Base-by-base conservation (phyloP, 2,329 filamentous ascomycete genomes). In the Fusarium chuoi region DNA sequence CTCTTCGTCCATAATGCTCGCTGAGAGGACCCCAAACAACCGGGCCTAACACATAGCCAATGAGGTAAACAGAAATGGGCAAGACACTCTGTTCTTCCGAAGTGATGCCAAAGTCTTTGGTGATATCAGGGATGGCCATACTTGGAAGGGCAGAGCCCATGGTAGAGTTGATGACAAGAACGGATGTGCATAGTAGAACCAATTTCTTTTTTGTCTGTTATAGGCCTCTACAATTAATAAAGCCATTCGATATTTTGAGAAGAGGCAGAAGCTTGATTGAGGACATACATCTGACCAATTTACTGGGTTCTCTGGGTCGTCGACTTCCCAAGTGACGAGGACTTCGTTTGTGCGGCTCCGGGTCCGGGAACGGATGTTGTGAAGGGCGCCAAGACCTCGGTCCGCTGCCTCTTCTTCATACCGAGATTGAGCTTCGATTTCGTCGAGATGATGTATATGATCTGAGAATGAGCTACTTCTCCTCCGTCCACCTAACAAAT, bases 131-230 rank as follows among this genome's bases (percentile, higher is more conserved):
- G 5, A 90, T 86, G 20, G 89, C 89, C 79, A 91, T 91, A 62
- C 89, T 89, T 3, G 91, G 90, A 10, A 94, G 84, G 1, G 90
- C 85, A 46, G 89, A 92, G 4, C 88, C 89, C 82, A 93, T 89
- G 15, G 91, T 93, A 33, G 88, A 90, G 79, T 94, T 94, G 78
- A 92, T 84, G 48, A 93, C 90, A 60, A 87, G 85, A 71, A 88
- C 79, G 82, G 90, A 89, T 4, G 87, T 87, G 1, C 88, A 85
- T 33, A 89, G 77, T 5, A 91, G 77, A 11, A 93, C 85, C 42
- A 84, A 82, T 4, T 81, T 72, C 78, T 93, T 93, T 75, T 85
- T 89, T 56, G 75, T 74, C 87, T 90, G 70, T n/a, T 46, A 9
- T 41, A 22, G 20, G 15, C 24, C 18, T 18, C 18, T 20, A 49